Base-by-base conservation (phyloP, 495 filamentous ascomycete genomes). In the Hypoxylon lienhwacheense region DNA sequence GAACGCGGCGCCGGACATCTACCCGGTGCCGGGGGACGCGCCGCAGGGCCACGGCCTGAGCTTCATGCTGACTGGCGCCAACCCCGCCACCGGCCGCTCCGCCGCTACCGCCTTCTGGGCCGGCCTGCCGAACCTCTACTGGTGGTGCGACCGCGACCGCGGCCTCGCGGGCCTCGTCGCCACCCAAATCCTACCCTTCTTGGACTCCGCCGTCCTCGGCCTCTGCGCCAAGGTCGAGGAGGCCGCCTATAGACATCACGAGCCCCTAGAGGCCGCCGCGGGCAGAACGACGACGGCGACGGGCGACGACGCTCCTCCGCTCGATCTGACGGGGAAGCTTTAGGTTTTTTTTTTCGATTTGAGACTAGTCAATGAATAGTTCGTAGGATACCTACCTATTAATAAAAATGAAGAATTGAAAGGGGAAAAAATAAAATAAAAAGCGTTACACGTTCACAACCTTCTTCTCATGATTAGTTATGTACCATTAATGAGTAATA, bases 11-110 rank as follows among this genome's bases (percentile, higher is more conserved):
- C 55, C 70, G 3, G 76, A 77, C 11, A 16, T 84, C 12, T 81
- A 85, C 60, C 79, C 79, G 3, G 70, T 77, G 26, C 56, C 71
- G 4, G 69, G 69, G 4, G 71, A 76, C 22, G 66, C 77, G 50
- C 70, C 78, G 3, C 79, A 84, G 58, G 83, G 83, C 19, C 85
- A 81, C 81, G 83, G 82, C 0, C 58, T 86, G 15, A 77, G 74
- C 0, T 83, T 83, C 58, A 73, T 82, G 67, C 54, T 85, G 35
- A 65, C 11, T 24, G 37, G 37, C 6, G 55, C 65, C 7, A 70
- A 56, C n/a, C 63, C 65, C 2, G 52, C 53, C 7, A 82, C 82
- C 2, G 83, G 81, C 0, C 62, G 82, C 44, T 75, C 73, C 1
- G 53, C 40, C 3, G 66, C 69, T 20, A 80, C 80, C 4, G 81